Evolutionary conservation across 257 asterid species (phyloP).

Genomic region (Przewalskia tangutica): DNA sequence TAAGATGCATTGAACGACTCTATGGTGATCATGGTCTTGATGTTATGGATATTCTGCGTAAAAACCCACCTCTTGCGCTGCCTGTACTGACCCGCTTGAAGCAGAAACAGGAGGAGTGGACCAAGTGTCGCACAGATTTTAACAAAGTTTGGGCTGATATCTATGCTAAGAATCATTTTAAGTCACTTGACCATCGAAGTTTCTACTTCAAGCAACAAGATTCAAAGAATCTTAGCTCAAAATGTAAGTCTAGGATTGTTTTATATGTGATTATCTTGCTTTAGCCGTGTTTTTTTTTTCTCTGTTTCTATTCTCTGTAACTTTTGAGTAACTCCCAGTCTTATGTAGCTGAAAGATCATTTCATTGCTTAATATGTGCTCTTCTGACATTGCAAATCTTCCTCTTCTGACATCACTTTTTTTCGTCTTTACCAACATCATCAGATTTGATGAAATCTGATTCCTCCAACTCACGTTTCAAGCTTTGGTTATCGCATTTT

Average conservation of each 20-base stretch:
- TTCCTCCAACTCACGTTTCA: not conserved
- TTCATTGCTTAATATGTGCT: not conserved
- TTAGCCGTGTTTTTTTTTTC: not conserved
- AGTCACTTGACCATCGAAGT: conserved; percentile 98
- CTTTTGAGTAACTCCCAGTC: not conserved
- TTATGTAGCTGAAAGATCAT: conserved; percentile 2
- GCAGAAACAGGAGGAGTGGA: conserved; percentile 99
- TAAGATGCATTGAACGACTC: conserved; percentile 93
- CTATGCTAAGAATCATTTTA: conserved; percentile 82
- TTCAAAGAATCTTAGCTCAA: conserved; percentile 84
- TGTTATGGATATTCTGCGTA: conserved; percentile 82
- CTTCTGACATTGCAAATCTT: not conserved
- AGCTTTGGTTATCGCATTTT: not conserved
- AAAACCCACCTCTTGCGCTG: conserved; percentile 65
- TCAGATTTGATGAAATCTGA: not conserved
- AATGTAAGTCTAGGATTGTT: conserved; percentile 50
- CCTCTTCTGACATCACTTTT: not conserved
- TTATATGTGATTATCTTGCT: not conserved
- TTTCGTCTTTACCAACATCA: not conserved
- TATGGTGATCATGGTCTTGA: conserved; percentile 99
- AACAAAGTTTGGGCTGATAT: conserved; percentile 98
- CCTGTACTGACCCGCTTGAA: conserved; percentile 85
- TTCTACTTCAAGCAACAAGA: conserved; percentile 99
- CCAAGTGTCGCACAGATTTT: conserved; percentile 76
- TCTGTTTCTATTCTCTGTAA: not conserved